A percentile compares a stretch with the other conserved stretches of the same genome.
These are phyloP conservation scores for Pythium pyrilobum DNA, from an alignment of 352 stramenopile genomes.

Conservation along the genomic window DNA sequence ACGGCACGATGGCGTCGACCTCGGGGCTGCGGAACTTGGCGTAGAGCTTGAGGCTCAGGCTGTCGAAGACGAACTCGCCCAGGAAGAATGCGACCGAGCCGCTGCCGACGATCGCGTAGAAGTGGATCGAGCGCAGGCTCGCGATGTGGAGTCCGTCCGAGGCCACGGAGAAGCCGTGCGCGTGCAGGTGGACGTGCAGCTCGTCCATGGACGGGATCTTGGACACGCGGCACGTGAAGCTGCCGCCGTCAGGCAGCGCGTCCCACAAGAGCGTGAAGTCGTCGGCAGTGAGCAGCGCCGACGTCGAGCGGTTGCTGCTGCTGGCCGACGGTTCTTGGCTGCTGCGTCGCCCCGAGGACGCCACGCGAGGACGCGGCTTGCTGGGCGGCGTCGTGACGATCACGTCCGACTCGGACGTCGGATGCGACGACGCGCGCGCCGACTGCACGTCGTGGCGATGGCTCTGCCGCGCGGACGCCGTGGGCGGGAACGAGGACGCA, in stretches of 20 bases:
- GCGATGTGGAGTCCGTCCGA: constrained; percentile 37
- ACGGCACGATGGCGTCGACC: constrained; percentile 47
- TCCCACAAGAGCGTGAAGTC: constrained; percentile 53
- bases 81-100: constrained; percentile 36
- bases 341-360: background rate
- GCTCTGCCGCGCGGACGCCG: background rate
- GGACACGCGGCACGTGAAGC: constrained; percentile 60
- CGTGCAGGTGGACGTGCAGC: constrained; percentile 39
- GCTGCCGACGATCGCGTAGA: constrained; percentile 33
- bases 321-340: background rate
- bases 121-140: constrained; percentile 45
- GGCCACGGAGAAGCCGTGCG: constrained; percentile 45
- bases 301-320: background rate
- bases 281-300: constrained; percentile 6
- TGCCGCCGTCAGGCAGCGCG: constrained; percentile 39
- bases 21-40: constrained; percentile 58
- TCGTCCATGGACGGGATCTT: constrained; percentile 34
- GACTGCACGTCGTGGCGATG: background rate
- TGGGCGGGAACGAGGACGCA: constrained; percentile 1
- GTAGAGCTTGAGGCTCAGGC: constrained; percentile 52
- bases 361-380: background rate
- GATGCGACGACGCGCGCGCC: constrained; percentile 12
- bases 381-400: constrained; percentile 20
- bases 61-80: constrained; percentile 68
- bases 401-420: constrained; percentile 33